Base-by-base conservation (phyloP, 176 grass and related monocot species). In the Leersia perrieri region DNA sequence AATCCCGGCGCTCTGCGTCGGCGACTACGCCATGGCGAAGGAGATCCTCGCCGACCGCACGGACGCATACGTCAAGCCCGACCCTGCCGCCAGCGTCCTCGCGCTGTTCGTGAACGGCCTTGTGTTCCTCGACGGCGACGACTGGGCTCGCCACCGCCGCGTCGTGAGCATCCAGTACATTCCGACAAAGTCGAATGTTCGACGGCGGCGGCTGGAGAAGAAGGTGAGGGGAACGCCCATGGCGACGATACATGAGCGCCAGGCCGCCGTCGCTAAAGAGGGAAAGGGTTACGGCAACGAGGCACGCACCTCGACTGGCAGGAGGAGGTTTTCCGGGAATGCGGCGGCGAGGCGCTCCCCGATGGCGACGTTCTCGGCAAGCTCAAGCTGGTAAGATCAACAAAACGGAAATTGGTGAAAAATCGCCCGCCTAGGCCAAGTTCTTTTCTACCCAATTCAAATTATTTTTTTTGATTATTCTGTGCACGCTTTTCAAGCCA, bases 61-160 rank as follows among this genome's bases (percentile, higher is more conserved):
- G 2, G 92, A 81, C 58, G 53, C n/a, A 4, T 91, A 80, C 77
- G 0, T 3, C 4, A 94, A 89, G 80, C 0, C 58, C 5, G 26
- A 84, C 22, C 75, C 80, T 4, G 26, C 23, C 0, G 84, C 89
- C 0, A 45, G 11, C 26, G 1, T 91, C 22, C 0, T 89, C 39
- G 81, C 92, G 5, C 33, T 94, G 47, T 5, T 94, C 3, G 92
- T 89, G 18, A 85, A 64, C 15, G 92, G 92, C 15, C 80, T 94
- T 4, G 12, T 34, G 2, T 45, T 87, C 38, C 39, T 25, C 11
- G 51, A 85, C 10, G 92, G 92, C 29, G 71, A 88, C 3, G 81
- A 94, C 55, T 94, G 92, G 92, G 73, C 47, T 20, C 86, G 92
- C 33, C 92, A 94, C 69, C 83, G 86, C 27, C 81, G 80, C 27